A percentile compares a stretch with the other conserved stretches of the same genome.
These are phyloP conservation scores for Leishmania gerbilli DNA, from an alignment of 208 protist species.

Conservation along the genomic window DNA sequence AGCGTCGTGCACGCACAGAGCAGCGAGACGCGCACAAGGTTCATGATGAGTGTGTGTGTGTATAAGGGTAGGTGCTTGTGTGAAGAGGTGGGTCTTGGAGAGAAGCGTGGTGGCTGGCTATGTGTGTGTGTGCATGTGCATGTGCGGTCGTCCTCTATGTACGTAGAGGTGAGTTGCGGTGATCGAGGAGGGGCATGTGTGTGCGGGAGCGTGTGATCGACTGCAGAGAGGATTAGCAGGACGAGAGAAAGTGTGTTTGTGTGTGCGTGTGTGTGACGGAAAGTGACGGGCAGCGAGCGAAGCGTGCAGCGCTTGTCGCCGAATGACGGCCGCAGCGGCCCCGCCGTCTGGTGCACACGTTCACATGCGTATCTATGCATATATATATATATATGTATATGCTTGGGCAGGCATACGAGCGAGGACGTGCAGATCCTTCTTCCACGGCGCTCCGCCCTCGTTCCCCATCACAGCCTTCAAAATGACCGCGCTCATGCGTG, in stretches of 20 bases:
- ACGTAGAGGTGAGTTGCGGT: not conserved
- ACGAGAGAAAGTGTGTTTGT: not conserved
- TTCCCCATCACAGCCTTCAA: not conserved
- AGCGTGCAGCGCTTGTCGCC: not conserved
- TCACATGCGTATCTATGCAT: not conserved
- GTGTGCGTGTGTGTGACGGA: not conserved
- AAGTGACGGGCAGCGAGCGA: not conserved
- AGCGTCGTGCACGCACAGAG: constrained; percentile 14
- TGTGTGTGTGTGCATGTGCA: not conserved
- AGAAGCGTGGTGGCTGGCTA: not conserved
- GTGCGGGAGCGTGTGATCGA: not conserved
- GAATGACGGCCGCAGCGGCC: not conserved
- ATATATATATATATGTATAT: not conserved
- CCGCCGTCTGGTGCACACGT: not conserved
- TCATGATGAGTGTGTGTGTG: not conserved
- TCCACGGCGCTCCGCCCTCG: not conserved
- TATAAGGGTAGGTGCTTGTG: not conserved
- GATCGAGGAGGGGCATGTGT: not conserved
- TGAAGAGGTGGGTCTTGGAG: not conserved
- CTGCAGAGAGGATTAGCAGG: not conserved
- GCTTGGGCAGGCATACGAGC: not conserved
- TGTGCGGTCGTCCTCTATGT: not conserved
- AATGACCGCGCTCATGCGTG: not conserved
- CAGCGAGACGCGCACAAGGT: constrained; percentile 7
- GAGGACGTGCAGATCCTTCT: not conserved